A percentile compares a stretch with the other conserved stretches of the same genome.
These are phyloP conservation scores for Aspergillus caelatus DNA, from an alignment of 2,329 filamentous ascomycete genomes.

Conservation along the genomic window DNA sequence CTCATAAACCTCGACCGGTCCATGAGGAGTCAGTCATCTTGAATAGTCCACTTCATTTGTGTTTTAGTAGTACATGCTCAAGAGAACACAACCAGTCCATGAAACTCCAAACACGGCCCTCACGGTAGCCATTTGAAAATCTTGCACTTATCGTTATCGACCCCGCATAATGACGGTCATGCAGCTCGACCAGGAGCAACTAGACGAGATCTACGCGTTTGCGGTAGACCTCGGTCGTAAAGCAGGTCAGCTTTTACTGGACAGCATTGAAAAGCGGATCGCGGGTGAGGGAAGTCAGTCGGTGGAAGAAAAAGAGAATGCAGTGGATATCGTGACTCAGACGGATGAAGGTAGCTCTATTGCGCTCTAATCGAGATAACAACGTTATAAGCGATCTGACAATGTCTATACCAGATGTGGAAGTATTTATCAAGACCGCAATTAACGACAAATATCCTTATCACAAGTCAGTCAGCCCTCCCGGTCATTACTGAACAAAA, in stretches of 20 bases:
- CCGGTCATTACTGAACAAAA: background rate
- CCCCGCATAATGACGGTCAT: conserved; percentile 23
- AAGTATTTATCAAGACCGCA: conserved; percentile 66
- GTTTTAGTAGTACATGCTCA: too few species aligned
- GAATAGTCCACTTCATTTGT: background rate
- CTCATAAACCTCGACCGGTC: background rate
- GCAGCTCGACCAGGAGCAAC: conserved; percentile 44
- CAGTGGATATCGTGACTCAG: conserved; percentile 77
- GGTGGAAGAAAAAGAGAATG: conserved; percentile 70
- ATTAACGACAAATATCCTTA: conserved; percentile 64
- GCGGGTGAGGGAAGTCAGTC: conserved; percentile 42
- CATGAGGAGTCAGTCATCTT: background rate
- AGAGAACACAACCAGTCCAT: too few species aligned
- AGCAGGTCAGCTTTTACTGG: conserved; percentile 68
- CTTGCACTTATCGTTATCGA: background rate
- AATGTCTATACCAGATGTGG: conserved; percentile 60
- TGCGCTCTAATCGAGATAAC: background rate
- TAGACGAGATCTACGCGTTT: conserved; percentile 70
- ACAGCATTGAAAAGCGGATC: conserved; percentile 62
- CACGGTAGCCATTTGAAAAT: background rate
- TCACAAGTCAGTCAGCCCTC: conserved; percentile 59
- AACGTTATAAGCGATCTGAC: background rate
- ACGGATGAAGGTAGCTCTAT: conserved; percentile 66
- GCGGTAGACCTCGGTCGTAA: conserved; percentile 70
- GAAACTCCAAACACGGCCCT: background rate